Evolutionary conservation across 2,329 filamentous ascomycete species (phyloP), one percentile per base, ranked within the genome.

Genomic region (Aspergillus proliferans): DNA sequence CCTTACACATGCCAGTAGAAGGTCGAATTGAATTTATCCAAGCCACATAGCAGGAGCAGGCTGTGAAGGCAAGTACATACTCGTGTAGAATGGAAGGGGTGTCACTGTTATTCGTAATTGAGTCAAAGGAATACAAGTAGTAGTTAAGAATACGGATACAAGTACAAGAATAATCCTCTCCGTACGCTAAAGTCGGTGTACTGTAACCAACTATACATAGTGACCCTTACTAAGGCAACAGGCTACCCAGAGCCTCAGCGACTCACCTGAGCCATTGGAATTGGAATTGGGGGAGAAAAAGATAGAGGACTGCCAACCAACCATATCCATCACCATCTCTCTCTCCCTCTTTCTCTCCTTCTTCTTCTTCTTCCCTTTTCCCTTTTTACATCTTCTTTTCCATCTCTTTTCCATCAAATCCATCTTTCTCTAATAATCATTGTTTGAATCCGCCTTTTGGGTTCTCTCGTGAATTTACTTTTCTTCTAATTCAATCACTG

Each of bases 351-450:
- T 46, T 49, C 48, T 46, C 47, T 52, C 43, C 47, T 48, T 46
- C 57, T 48, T 56, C 47, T 48, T 46, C 57, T 48, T 56, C 55
- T 52, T 58, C 51, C 46, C 48, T 59, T 53, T 48, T 54, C 55
- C 46, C 51, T 50, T 53, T 58, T 53, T 52, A 53, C 55, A 50
- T 60, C 55, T 52, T 53, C 54, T 51, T 52, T 51, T 51, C 47
- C 52, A 57, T 57, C 53, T 49, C 52, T 52, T 47, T 50, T 51
- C 56, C 49, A 50, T 49, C 49, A 12, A 12, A 30, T 52, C 49
- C 44, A 53, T 54, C 45, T 54, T 52, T 53, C 52, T 52, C 49
- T 49, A 22, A 22, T 39, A 15, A 8, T 6, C 9, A 19, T 19
- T 21, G 10, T 12, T 40, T 18, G 10, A 40, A 12, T 40, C 38